These are phyloP conservation scores for Lasiosphaeriaceae sp. DNA, from an alignment of 495 filamentous ascomycete genomes.

Conservation along the genomic window DNA sequence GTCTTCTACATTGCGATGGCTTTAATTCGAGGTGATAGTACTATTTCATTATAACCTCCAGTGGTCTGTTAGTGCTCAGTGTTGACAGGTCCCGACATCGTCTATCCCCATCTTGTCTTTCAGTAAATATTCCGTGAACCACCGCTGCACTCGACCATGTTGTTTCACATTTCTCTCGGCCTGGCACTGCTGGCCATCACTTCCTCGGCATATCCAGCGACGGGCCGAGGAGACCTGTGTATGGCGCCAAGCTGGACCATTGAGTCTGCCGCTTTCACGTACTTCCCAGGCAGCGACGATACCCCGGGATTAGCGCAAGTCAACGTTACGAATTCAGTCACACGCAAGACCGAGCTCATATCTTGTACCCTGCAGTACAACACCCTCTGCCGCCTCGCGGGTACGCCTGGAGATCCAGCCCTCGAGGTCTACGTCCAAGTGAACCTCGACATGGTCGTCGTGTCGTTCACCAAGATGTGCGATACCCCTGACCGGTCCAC, in stretches of 20 bases:
- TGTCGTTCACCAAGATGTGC: constrained; percentile 6
- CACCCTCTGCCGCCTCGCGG: neutral
- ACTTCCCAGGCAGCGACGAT: constrained; percentile 7
- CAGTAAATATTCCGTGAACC: too few relatives aligned
- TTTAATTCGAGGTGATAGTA: too few relatives aligned
- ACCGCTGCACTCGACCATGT: too few relatives aligned
- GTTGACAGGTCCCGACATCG: too few relatives aligned
- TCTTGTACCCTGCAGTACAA: constrained; percentile 6
- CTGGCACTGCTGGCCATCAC: too few relatives aligned
- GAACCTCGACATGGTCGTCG: neutral
- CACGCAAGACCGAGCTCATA: neutral
- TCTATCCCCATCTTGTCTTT: too few relatives aligned
- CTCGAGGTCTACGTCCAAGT: constrained; percentile 2
- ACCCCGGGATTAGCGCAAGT: neutral
- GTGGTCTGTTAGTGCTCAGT: too few relatives aligned
- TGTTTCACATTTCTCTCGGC: too few relatives aligned
- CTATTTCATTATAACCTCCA: too few relatives aligned
- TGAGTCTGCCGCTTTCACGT: neutral
- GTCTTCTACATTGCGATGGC: too few relatives aligned
- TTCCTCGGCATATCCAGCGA: too few relatives aligned
- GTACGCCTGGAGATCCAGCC: neutral
- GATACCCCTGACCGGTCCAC: neutral
- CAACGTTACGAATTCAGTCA: constrained; percentile 3
- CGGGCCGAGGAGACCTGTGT: neutral
- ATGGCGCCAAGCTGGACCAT: constrained; percentile 5